phyloP scores from a whole-genome alignment of 148 eudicot species.

The Arctostaphylos glauca region DNA sequence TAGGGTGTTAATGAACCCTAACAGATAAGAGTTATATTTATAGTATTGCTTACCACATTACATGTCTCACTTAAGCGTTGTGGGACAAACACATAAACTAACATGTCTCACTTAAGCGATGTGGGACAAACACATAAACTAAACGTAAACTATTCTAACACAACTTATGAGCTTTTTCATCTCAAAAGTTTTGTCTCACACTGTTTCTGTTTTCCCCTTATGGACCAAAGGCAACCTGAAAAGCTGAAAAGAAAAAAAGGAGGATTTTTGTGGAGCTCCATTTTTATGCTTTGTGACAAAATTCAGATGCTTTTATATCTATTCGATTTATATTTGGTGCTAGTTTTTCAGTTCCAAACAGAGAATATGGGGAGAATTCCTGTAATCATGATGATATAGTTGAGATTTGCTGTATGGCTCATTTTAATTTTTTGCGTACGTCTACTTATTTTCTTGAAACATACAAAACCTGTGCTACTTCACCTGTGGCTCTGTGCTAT shows the following conservation, averaged over 20 bases:
- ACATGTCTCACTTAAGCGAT: no score
- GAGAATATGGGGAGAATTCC: neutral
- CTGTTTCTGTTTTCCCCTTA: neutral
- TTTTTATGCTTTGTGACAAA: neutral
- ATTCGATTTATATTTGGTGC: no score
- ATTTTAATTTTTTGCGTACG: neutral
- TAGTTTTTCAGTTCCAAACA: neutral
- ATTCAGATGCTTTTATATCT: neutral
- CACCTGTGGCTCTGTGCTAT: neutral
- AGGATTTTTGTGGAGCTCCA: neutral
- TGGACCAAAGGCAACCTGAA: neutral
- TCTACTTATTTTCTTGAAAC: neutral
- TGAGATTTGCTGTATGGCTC: neutral
- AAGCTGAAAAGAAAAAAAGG: neutral
- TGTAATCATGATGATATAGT: neutral
- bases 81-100: no score
- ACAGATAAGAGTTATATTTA: no score
- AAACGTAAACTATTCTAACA: no score
- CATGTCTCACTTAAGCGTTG: no score
- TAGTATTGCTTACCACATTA: no score
- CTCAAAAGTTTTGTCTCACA: neutral
- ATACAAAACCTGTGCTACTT: neutral
- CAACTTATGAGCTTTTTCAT: no score
- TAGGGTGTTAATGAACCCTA: no score
- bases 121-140: no score